phyloP scores from a whole-genome alignment of 306 rosid species.

The Cicer judaicum region DNA sequence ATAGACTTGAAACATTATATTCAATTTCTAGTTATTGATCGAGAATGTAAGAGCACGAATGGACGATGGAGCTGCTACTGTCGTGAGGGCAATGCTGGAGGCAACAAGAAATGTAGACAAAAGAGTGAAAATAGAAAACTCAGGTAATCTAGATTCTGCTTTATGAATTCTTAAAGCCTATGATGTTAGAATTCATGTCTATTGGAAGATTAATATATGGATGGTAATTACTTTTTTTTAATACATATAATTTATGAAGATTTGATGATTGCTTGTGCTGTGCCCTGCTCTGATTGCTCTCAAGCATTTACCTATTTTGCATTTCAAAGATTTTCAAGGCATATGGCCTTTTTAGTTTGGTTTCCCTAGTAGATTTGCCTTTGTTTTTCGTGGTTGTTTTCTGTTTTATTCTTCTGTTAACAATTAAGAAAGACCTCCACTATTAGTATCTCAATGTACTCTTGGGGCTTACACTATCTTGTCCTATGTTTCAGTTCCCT shows the following conservation, averaged over 20 bases:
- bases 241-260: background rate
- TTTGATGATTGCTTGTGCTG: slow-evolving; percentile 14
- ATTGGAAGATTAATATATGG: background rate
- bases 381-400: background rate
- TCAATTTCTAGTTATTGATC: slow-evolving; percentile 63
- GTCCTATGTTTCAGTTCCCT: slow-evolving; percentile 65
- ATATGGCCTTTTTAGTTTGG: background rate
- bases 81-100: slow-evolving; percentile 70
- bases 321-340: slow-evolving; percentile 6
- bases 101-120: slow-evolving; percentile 69
- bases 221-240: slow-evolving; percentile 7
- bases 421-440: background rate
- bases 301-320: slow-evolving; percentile 4
- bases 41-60: slow-evolving; percentile 73
- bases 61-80: slow-evolving; percentile 77
- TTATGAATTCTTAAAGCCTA: slow-evolving; percentile 31
- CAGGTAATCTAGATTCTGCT: slow-evolving; percentile 59
- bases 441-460: slow-evolving; percentile 14
- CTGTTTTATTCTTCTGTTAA: slow-evolving; percentile 2
- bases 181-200: background rate
- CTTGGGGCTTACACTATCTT: slow-evolving; percentile 34
- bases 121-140: slow-evolving; percentile 65
- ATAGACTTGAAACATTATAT: slow-evolving; percentile 38
- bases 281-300: slow-evolving; percentile 21
- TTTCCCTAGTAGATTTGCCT: background rate